These are phyloP conservation scores for Heritiera fomes DNA, from an alignment of 345 rosid genomes.

Conservation along the genomic window DNA sequence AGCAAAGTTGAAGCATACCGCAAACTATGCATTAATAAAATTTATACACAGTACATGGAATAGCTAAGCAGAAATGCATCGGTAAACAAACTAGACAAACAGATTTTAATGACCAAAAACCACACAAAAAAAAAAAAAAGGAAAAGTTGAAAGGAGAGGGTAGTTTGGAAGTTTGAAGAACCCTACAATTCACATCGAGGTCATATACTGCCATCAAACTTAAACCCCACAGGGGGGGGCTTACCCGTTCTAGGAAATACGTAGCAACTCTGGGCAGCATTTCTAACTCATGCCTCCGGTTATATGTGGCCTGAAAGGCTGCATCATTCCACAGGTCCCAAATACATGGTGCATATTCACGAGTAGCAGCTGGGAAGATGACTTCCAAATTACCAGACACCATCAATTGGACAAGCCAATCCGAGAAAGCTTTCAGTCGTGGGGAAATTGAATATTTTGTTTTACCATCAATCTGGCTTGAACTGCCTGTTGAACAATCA, in stretches of 20 bases:
- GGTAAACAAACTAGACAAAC: background rate
- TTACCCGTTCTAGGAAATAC: conserved; percentile 84
- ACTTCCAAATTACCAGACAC: conserved; percentile 69
- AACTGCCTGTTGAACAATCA: conserved; percentile 28
- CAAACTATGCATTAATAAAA: background rate
- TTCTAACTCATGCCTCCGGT: conserved; percentile 62
- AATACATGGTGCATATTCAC: conserved; percentile 63
- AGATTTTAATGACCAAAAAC: background rate
- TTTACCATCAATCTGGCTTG: conserved; percentile 34
- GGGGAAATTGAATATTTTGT: conserved; percentile 51
- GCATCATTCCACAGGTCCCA: conserved; percentile 73
- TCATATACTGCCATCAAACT: background rate
- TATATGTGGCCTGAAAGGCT: conserved; percentile 80
- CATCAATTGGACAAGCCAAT: conserved; percentile 69
- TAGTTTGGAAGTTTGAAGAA: background rate
- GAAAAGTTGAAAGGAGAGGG: background rate
- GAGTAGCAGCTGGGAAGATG: conserved; percentile 58
- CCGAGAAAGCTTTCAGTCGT: conserved; percentile 62
- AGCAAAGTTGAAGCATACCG: background rate
- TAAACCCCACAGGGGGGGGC: conserved; percentile 18
- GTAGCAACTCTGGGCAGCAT: conserved; percentile 70
- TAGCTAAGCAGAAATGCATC: background rate
- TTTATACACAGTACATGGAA: background rate
- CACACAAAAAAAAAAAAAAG: background rate
- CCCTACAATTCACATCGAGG: background rate